phyloP scores from a whole-genome alignment of 2,329 filamentous ascomycete species.

The Pseudodiploospora longispora region DNA sequence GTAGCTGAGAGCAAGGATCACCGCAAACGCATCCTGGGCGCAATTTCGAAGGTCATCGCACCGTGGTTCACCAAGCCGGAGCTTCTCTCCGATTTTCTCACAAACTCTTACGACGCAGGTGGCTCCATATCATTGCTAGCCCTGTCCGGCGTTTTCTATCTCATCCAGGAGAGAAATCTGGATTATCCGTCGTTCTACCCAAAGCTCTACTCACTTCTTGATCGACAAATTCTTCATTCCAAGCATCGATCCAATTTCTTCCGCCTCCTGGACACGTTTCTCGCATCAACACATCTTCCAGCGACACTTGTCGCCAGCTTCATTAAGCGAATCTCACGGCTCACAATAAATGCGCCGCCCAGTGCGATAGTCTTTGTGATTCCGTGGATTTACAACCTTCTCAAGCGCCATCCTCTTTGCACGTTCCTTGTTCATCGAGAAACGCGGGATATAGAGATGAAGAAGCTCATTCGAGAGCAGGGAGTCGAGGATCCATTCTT shows the following conservation, averaged over 20 bases:
- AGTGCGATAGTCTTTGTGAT: conserved; percentile 81
- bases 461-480: conserved; percentile 50
- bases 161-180: conserved; percentile 87
- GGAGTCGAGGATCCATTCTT: conserved; percentile 68
- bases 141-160: conserved; percentile 85
- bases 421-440: conserved; percentile 94
- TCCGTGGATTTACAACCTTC: conserved; percentile 91
- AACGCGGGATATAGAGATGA: conserved; percentile 48
- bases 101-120: conserved; percentile 83
- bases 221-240: conserved; percentile 80
- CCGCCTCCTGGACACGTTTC: conserved; percentile 81
- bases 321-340: conserved; percentile 80
- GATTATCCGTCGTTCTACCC: conserved; percentile 92
- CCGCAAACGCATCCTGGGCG: conserved; percentile 68
- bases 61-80: conserved; percentile 88
- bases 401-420: conserved; percentile 81
- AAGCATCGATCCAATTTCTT: conserved; percentile 93
- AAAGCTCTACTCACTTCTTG: conserved; percentile 88
- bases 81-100: conserved; percentile 89
- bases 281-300: conserved; percentile 85
- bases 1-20: conserved; percentile 61
- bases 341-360: conserved; percentile 82
- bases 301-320: conserved; percentile 89
- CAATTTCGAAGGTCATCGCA: conserved; percentile 69
- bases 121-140: conserved; percentile 83